Evolutionary conservation across 306 rosid genomes (phyloP), one percentile per base, ranked within the genome.

Genomic region (Lithocarpus polystachyus): DNA sequence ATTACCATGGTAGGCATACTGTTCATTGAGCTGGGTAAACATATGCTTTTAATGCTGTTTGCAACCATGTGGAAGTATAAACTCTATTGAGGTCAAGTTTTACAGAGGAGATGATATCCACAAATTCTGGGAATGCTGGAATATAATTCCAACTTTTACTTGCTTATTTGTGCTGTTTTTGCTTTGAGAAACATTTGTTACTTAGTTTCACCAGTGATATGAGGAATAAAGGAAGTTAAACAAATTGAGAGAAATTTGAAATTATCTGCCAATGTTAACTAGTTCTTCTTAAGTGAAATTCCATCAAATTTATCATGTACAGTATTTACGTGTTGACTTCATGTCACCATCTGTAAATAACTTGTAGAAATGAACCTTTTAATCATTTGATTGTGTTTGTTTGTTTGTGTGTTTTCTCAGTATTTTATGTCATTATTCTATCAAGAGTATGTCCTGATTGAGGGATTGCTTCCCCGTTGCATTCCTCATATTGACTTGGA

Each of bases 1-100:
- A 89, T 68, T 83, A 82, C 73, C 83, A 84, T 68, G 88, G 37
- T 43, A 37, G 68, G 48, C 84, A 90, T 74, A 72, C 65, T 23
- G 31, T 81, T n/a, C 82, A 22, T 24, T 84, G 72, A 84, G 33
- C 43, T 60, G 76, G 53, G 51, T 75, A 57, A 37, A 28, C 12
- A 28, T 72, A 3, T 4, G 2, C 6, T n/a, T 48, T 67, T 2
- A 18, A 2, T 48, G 73, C 14, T 45, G 52, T 45, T 6, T 56
- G 59, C 59, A 33, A 20, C 8, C 23, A 7, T 33, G 51, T 67
- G 45, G 20, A 19, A 33, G 14, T 23, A 65, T 29, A 1, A 31
- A 31, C 24, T 5, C 40, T 29, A 15, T 67, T 1, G 8, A 59
- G 67, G 33, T 59, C 31, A 59, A 59, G 26, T 23, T 23, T 23